These are phyloP conservation scores for Fraxinus angustifolia DNA, from an alignment of 305 asterid genomes.

Conservation along the genomic window DNA sequence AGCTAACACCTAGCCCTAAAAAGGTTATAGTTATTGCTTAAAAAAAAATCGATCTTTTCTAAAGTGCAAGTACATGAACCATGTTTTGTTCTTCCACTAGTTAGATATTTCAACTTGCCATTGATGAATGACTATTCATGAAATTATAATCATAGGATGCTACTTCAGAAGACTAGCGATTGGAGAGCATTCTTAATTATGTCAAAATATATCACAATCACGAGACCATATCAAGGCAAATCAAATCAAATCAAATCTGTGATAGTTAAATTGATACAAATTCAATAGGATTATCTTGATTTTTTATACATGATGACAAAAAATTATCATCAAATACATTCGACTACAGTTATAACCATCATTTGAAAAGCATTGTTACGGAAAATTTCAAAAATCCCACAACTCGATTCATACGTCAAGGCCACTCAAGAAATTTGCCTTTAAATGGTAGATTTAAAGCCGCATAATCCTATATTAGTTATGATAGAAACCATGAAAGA, in stretches of 20 bases:
- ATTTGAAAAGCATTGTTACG: background rate
- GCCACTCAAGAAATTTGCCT: background rate
- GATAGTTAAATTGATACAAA: background rate
- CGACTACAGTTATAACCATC: background rate
- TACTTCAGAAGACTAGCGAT: background rate
- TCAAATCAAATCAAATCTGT: background rate
- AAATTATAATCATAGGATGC: too few relatives aligned
- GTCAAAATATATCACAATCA: background rate
- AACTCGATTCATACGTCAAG: background rate
- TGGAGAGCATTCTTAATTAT: background rate
- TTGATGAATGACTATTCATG: background rate
- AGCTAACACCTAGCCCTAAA: too few relatives aligned
- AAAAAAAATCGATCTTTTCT: too few relatives aligned
- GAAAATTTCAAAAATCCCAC: background rate
- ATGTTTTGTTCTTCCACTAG: background rate
- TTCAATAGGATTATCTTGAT: background rate
- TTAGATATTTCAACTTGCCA: background rate
- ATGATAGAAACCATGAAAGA: background rate
- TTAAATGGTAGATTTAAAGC: background rate
- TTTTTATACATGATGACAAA: background rate
- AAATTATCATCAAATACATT: background rate
- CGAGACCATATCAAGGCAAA: background rate
- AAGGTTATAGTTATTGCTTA: too few relatives aligned
- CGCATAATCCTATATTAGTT: background rate
- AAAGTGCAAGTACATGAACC: background rate